These are phyloP conservation scores for Rostrohypoxylon terebratum DNA, from an alignment of 495 filamentous ascomycete genomes.

Conservation along the genomic window DNA sequence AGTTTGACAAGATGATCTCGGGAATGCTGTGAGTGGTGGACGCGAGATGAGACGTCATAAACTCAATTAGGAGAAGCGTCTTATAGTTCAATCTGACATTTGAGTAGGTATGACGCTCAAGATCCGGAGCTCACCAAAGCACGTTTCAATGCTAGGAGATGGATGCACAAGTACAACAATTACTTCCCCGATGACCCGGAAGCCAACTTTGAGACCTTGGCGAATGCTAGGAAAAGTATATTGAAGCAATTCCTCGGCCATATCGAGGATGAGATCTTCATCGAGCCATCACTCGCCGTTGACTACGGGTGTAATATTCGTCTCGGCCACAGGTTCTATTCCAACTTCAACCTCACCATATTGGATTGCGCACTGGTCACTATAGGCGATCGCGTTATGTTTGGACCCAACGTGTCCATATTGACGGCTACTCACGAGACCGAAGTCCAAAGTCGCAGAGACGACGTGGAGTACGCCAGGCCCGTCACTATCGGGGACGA, in stretches of 20 bases:
- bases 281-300: constrained; percentile 65
- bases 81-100: not conserved
- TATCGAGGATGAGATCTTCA: constrained; percentile 58
- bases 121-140: constrained; percentile 54
- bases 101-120: constrained; percentile 57
- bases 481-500: constrained; percentile 86
- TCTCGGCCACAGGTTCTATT: constrained; percentile 69
- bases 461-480: constrained; percentile 79
- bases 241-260: constrained; percentile 58
- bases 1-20: constrained; percentile 68
- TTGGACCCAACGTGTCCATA: constrained; percentile 83
- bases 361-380: constrained; percentile 82
- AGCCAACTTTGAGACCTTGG: constrained; percentile 52
- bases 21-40: constrained; percentile 62
- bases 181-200: constrained; percentile 59
- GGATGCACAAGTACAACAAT: constrained; percentile 61
- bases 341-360: constrained; percentile 81
- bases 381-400: constrained; percentile 81
- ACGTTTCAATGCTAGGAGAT: constrained; percentile 61
- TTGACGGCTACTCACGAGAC: constrained; percentile 81
- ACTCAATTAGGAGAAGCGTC: not conserved
- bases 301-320: constrained; percentile 69
- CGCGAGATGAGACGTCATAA: not conserved
- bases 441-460: constrained; percentile 77
- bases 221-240: constrained; percentile 50